Evolutionary conservation across 371 early-diverging fungal genomes (phyloP).

Genomic region (Syncephalastrum racemosum): DNA sequence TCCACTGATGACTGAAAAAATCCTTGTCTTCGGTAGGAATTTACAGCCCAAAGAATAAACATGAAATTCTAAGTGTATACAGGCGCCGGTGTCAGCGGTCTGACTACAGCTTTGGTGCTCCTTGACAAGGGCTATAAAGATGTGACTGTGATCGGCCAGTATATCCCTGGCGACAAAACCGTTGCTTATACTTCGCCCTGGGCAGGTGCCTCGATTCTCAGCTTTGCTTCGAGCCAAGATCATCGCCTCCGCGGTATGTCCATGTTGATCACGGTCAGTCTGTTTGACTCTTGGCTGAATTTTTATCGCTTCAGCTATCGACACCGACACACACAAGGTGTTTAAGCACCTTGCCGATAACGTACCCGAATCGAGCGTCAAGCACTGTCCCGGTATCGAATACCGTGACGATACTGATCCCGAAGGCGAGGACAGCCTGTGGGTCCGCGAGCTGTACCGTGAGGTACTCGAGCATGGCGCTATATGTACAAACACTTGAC

Average conservation of each 20-base stretch:
- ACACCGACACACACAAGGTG: slow-evolving; percentile 30
- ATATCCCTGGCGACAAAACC: slow-evolving; percentile 55
- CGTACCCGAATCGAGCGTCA: slow-evolving; percentile 37
- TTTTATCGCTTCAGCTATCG: slow-evolving; percentile 26
- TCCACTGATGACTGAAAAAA: no score
- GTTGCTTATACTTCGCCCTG: slow-evolving; percentile 71
- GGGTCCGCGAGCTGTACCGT: slow-evolving; percentile 34
- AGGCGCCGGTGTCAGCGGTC: slow-evolving; percentile 81
- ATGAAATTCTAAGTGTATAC: background rate
- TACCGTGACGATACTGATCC: slow-evolving; percentile 16
- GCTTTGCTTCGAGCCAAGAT: slow-evolving; percentile 28
- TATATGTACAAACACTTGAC: background rate
- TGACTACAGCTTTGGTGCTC: slow-evolving; percentile 65
- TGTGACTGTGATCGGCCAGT: slow-evolving; percentile 59
- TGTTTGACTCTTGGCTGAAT: background rate
- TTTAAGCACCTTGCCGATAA: slow-evolving; percentile 30
- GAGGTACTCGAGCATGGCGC: slow-evolving; percentile 18
- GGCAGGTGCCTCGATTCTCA: slow-evolving; percentile 63
- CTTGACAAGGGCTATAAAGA: slow-evolving; percentile 52
- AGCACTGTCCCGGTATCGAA: slow-evolving; percentile 28
- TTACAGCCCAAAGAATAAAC: no score
- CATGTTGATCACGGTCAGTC: background rate
- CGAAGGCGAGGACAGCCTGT: slow-evolving; percentile 26
- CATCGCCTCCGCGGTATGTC: slow-evolving; percentile 30
- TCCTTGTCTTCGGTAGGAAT: no score